Evolutionary conservation across 495 filamentous ascomycete species (phyloP).

Genomic region (Articulospora tetracladia): DNA sequence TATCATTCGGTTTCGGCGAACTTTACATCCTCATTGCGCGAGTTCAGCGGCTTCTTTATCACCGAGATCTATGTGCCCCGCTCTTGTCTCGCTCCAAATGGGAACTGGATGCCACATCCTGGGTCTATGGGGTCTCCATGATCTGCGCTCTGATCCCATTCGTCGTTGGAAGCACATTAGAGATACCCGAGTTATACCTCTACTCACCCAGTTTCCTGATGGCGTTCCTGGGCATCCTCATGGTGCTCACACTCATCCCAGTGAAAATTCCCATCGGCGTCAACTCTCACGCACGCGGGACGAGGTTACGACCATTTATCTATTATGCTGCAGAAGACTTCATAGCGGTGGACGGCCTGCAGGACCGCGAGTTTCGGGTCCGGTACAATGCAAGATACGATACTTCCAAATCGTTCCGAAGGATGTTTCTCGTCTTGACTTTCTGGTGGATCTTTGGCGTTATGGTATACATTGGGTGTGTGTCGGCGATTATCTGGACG

Average conservation of each 20-base stretch:
- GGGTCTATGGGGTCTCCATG: constrained; percentile 17
- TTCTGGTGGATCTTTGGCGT: constrained; percentile 19
- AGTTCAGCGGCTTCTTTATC: constrained; percentile 4
- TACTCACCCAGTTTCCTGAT: constrained; percentile 14
- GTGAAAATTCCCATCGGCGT: constrained; percentile 14
- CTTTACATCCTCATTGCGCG: constrained; percentile 15
- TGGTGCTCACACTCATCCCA: constrained; percentile 15
- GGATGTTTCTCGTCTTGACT: constrained; percentile 12
- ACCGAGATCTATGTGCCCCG: constrained; percentile 10
- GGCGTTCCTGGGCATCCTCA: constrained; percentile 17
- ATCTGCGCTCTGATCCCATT: constrained; percentile 15
- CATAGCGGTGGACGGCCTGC: constrained; percentile 16
- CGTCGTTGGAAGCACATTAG: constrained; percentile 2
- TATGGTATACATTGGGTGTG: constrained; percentile 8
- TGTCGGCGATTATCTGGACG: constrained; percentile 15
- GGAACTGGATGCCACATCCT: constrained; percentile 16
- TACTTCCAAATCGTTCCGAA: constrained; percentile 6
- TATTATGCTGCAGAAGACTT: constrained; percentile 19
- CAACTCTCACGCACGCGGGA: constrained; percentile 17
- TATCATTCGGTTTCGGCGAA: constrained; percentile 15
- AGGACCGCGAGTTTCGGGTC: constrained; percentile 15
- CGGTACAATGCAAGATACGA: constrained; percentile 17
- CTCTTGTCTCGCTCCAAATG: constrained; percentile 7
- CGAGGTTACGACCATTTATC: constrained; percentile 13
- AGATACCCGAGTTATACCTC: constrained; percentile 16